Evolutionary conservation across 192 early-diverging fungal genomes (phyloP).

Genomic region (Chytriomyces confervae): DNA sequence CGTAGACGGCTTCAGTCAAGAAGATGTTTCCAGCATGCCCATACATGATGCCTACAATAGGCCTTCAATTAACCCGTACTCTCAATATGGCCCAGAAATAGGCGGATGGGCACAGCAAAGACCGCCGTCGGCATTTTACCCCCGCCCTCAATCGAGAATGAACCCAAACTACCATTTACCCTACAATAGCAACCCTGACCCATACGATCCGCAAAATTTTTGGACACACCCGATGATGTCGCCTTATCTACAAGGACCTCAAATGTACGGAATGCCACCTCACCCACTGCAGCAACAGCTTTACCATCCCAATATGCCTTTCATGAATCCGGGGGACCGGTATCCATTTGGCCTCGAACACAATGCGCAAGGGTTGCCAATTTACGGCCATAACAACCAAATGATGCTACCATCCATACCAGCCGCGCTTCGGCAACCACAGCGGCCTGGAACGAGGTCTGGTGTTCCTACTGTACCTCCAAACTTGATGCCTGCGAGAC

Average conservation of each 20-base stretch:
- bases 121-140: background rate
- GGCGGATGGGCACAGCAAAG: background rate
- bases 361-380: no score
- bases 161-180: background rate
- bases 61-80: background rate
- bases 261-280: background rate
- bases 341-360: no score
- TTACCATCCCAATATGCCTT: background rate
- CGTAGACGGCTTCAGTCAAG: background rate
- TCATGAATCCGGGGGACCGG: no score
- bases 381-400: no score
- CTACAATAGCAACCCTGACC: background rate
- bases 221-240: background rate
- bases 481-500: constrained; percentile 15
- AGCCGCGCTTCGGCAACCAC: background rate
- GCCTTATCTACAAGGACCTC: background rate
- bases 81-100: background rate
- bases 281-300: background rate
- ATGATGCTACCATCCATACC: background rate
- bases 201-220: background rate
- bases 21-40: background rate
- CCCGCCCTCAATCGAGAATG: background rate
- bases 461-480: constrained; percentile 17
- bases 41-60: background rate
- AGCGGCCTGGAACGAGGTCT: background rate